Percentiles rank a stretch among this genome's conserved stretches.
phyloP scores from a whole-genome alignment of 1,139 yeast species.

The Blastobotrys ciferrii region DNA sequence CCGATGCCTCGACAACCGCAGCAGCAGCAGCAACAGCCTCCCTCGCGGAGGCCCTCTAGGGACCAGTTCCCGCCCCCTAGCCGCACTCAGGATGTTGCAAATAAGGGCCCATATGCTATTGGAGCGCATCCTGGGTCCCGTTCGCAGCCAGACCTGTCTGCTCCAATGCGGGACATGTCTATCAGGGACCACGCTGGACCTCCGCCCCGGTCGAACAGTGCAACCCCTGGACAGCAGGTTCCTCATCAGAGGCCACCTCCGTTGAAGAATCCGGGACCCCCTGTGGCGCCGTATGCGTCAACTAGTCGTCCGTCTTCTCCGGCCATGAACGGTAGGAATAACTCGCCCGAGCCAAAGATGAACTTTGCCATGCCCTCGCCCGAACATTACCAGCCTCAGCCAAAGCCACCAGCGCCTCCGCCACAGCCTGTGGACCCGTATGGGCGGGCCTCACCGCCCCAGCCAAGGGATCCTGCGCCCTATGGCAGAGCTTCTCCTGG shows the following conservation, averaged over 20 bases:
- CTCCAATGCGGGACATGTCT: constrained; percentile 20
- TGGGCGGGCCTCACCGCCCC: background rate
- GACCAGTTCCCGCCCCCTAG: constrained; percentile 5
- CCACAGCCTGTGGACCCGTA: background rate
- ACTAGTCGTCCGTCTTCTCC: constrained; percentile 8
- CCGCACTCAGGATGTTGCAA: constrained; percentile 2
- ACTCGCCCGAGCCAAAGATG: background rate
- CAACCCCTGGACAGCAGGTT: constrained; percentile 13
- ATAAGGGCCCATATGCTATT: background rate
- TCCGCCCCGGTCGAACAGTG: constrained; percentile 12
- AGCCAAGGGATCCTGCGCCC: too few relatives aligned
- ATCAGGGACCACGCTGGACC: constrained; percentile 15
- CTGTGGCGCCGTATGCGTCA: constrained; percentile 9
- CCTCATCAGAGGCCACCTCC: constrained; percentile 8
- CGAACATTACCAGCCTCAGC: background rate
- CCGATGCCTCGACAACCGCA: constrained; percentile 1
- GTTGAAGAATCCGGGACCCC: constrained; percentile 13
- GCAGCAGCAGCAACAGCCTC: constrained; percentile 7
- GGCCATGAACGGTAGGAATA: background rate
- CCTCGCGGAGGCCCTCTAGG: constrained; percentile 9
- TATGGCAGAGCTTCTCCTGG: too few relatives aligned
- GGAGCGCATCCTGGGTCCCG: constrained; percentile 15
- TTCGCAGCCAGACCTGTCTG: constrained; percentile 25
- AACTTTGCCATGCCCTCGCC: background rate
- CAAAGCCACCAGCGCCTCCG: too few relatives aligned